Evolutionary conservation across 2,329 filamentous ascomycete species (phyloP).

Genomic region (Aspergillaceae sp.): DNA sequence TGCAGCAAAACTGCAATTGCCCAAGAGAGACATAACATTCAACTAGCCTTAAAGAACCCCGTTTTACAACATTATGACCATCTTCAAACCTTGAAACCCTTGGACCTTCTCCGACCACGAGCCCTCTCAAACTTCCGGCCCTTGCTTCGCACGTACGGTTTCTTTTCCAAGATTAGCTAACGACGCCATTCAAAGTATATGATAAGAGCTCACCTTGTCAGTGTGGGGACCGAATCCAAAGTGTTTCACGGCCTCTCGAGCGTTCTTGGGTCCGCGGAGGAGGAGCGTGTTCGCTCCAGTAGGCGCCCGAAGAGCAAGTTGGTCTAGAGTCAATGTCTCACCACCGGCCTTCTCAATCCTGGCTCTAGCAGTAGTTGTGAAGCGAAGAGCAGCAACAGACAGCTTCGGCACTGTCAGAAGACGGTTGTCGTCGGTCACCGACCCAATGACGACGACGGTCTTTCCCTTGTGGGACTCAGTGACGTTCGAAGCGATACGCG

Average conservation of each 20-base stretch:
- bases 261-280: slow-evolving; percentile 96
- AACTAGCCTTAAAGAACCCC: background rate
- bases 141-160: slow-evolving; percentile 96
- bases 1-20: slow-evolving; percentile 1
- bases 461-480: slow-evolving; percentile 54
- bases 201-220: slow-evolving; percentile 64
- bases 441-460: slow-evolving; percentile 89
- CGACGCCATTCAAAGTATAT: background rate
- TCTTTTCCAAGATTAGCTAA: slow-evolving; percentile 44
- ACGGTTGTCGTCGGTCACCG: slow-evolving; percentile 96
- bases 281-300: slow-evolving; percentile 96
- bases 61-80: background rate
- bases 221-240: slow-evolving; percentile 97
- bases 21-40: background rate
- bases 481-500: slow-evolving; percentile 66
- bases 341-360: slow-evolving; percentile 89
- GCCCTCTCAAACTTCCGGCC: slow-evolving; percentile 99
- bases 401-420: slow-evolving; percentile 84
- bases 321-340: slow-evolving; percentile 90
- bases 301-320: slow-evolving; percentile 89
- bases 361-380: slow-evolving; percentile 91
- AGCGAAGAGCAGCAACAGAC: slow-evolving; percentile 86
- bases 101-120: slow-evolving; percentile 95
- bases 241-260: slow-evolving; percentile 96
- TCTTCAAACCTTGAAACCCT: slow-evolving; percentile 98